Conservation (phyloP, 2,329 filamentous ascomycete species). For the Sarocladium kiliense region DNA sequence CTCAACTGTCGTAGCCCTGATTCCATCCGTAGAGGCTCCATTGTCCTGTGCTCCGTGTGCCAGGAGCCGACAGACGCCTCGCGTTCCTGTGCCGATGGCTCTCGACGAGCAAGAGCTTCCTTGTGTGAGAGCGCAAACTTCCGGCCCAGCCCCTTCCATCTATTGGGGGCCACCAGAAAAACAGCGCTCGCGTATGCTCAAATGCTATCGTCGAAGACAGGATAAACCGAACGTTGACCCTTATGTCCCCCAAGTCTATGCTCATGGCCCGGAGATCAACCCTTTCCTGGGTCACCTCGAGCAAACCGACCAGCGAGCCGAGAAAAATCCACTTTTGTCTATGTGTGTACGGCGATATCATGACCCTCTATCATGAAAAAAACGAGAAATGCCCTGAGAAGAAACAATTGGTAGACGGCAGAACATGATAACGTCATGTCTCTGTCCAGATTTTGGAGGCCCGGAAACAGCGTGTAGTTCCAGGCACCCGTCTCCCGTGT, state of each 20-base stretch:
- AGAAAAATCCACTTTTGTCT: conserved; percentile 63
- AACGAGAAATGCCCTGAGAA: conserved; percentile 33
- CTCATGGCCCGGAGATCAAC: conserved; percentile 25
- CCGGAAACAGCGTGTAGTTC: conserved; percentile 14
- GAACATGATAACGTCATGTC: conserved; percentile 33
- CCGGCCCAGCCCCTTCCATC: conserved; percentile 18
- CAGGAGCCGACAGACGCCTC: background rate
- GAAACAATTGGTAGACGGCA: conserved; percentile 30
- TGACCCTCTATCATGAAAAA: conserved; percentile 38
- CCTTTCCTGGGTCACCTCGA: conserved; percentile 27
- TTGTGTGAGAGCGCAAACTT: conserved; percentile 13
- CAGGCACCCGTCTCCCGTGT: conserved; percentile 23
- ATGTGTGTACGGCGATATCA: conserved; percentile 43
- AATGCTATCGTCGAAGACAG: conserved; percentile 9
- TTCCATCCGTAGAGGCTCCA: conserved; percentile 3
- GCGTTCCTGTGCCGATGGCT: conserved; percentile 4
- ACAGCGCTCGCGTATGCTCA: conserved; percentile 6
- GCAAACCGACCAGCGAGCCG: conserved; percentile 47
- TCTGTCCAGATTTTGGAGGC: conserved; percentile 21
- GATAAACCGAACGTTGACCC: conserved; percentile 10
- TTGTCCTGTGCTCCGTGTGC: background rate
- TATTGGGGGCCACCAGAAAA: conserved; percentile 5
- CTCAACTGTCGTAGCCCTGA: conserved; percentile 9
- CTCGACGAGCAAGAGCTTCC: conserved; percentile 4
- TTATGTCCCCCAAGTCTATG: conserved; percentile 20